Percentiles rank a stretch among this genome's conserved stretches.
These are phyloP conservation scores for Beauveria australis DNA, from an alignment of 2,329 filamentous ascomycete genomes.

Conservation along the genomic window DNA sequence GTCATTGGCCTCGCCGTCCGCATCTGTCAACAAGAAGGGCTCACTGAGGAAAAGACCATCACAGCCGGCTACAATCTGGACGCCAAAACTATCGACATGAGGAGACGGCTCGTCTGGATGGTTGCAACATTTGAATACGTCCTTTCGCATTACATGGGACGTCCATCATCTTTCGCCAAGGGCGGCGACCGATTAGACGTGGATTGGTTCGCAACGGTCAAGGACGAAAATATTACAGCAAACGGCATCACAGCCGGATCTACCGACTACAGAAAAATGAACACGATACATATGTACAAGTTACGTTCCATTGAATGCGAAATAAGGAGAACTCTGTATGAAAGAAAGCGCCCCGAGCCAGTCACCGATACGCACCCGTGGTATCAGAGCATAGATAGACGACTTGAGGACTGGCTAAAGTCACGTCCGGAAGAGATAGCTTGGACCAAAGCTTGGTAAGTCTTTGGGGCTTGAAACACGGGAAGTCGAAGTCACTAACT, in stretches of 20 bases:
- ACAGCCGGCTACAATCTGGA: conserved; percentile 55
- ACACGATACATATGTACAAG: conserved; percentile 87
- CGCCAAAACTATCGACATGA: conserved; percentile 77
- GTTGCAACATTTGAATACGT: conserved; percentile 83
- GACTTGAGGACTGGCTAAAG: conserved; percentile 68
- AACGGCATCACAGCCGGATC: conserved; percentile 66
- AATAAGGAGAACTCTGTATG: conserved; percentile 77
- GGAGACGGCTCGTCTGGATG: conserved; percentile 80
- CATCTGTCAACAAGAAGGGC: conserved; percentile 79
- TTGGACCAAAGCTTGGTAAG: conserved; percentile 75
- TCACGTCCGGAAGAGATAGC: conserved; percentile 61
- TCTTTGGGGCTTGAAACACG: conserved; percentile 8
- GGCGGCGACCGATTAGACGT: conserved; percentile 78
- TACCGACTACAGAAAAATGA: conserved; percentile 72
- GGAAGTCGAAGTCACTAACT: conserved; percentile 8
- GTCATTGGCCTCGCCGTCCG: conserved; percentile 81
- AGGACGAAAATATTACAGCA: conserved; percentile 74
- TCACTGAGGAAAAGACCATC: conserved; percentile 86
- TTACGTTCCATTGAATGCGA: conserved; percentile 85
- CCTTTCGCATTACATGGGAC: conserved; percentile 77
- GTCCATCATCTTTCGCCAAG: conserved; percentile 78
- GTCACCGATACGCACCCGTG: conserved; percentile 76
- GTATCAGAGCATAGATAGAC: conserved; percentile 73
- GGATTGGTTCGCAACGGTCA: conserved; percentile 71
- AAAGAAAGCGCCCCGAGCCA: conserved; percentile 70